Evolutionary conservation across 2,329 filamentous ascomycete species (phyloP), one percentile per base, ranked within the genome.

Genomic region (Aspergillus niger): DNA sequence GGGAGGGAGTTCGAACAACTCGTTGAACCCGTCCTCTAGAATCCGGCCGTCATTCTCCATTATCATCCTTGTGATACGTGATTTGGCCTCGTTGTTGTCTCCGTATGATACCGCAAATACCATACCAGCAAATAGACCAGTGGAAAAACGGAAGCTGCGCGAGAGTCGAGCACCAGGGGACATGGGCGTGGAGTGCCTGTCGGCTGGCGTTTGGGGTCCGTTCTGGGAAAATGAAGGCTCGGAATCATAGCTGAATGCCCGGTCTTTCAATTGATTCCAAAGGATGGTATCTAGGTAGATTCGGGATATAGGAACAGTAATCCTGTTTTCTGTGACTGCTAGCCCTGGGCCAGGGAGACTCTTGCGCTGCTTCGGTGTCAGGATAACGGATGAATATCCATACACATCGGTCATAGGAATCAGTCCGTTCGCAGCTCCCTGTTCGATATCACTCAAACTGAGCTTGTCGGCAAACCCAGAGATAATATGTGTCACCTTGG

Each of bases 51-150:
- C 94, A 53, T 91, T 87, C 5, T 85, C 82, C 2, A 81, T 76
- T 57, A 98, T 92, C 52, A 86, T 79, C 1, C 80, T 81, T 36
- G 85, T 85, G 2, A 95, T 74, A 51, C 79, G 70, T 65, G 85
- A 69, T 73, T 86, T 85, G 17, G 86, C 83, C 8, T 78, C 78
- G 15, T 81, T 82, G 55, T 86, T 82, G 1, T 84, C 81, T 2
- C 81, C 79, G 63, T 92, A 91, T 0, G 92, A 94, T 10, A 97
- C 84, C 0, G 92, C 92, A 75, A 98, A 97, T 0, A 86, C 87
- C 92, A 97, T 97, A 44, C 88, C 87, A 1, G 84, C 78, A 69
- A 98, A 97, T 0, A 96, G 64, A 2, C 80, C 79, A 17, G 67
- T 70, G 3, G 49, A 66, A 62, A 63, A 64, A 22, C 70, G 67